A percentile compares a stretch with the other conserved stretches of the same genome.
phyloP scores from a whole-genome alignment of 192 early-diverging fungal genomes.

The Powellomyces hirtus region DNA sequence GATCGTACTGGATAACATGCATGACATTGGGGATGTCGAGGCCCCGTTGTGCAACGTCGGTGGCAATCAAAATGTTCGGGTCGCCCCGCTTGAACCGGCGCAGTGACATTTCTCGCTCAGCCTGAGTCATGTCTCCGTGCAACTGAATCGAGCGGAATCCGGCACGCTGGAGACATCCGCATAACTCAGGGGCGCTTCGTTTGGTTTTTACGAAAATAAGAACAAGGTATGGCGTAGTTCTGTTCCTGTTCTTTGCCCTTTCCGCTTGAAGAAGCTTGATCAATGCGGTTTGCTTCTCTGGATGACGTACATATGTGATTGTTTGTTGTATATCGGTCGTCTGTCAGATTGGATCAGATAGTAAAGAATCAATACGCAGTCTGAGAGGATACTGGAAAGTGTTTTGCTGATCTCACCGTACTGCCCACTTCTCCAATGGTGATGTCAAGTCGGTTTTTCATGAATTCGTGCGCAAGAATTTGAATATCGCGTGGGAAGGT shows the following conservation, averaged over 20 bases:
- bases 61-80: constrained; percentile 90
- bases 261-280: too few species aligned
- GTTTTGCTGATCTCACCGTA: background rate
- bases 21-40: constrained; percentile 91
- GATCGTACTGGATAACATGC: constrained; percentile 80
- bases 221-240: too few species aligned
- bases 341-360: too few species aligned
- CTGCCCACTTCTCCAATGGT: constrained; percentile 77
- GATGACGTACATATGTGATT: constrained; percentile 85
- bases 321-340: constrained; percentile 90
- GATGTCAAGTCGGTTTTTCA: constrained; percentile 86
- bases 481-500: constrained; percentile 98
- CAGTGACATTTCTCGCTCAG: constrained; percentile 76
- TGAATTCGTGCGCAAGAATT: constrained; percentile 90
- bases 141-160: constrained; percentile 87
- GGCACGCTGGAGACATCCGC: constrained; percentile 64
- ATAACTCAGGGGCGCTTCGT: constrained; percentile 81
- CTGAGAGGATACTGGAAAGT: constrained; percentile 56
- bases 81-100: constrained; percentile 86
- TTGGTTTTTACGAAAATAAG: constrained; percentile 98
- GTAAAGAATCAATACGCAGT: too few species aligned
- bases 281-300: constrained; percentile 93
- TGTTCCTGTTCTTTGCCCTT: too few species aligned
- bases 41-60: constrained; percentile 91
- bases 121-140: constrained; percentile 87